Percentiles rank a stretch among this genome's conserved stretches.
phyloP scores from a whole-genome alignment of 768 basidiomycete genomes.

The Mycena floridula region DNA sequence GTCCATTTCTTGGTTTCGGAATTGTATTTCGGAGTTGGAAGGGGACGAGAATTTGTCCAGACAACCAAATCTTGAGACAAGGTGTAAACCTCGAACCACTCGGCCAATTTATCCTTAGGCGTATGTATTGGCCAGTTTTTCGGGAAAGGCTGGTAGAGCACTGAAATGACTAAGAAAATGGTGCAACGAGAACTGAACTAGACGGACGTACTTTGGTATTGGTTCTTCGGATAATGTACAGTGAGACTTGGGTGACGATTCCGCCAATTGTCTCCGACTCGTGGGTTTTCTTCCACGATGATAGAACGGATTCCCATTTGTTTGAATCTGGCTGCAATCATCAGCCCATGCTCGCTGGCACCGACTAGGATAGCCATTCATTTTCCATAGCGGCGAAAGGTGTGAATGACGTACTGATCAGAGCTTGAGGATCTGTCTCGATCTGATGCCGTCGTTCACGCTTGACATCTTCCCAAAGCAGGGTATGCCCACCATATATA shows the following conservation, averaged over 20 bases:
- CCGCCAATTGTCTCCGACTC: conserved; percentile 58
- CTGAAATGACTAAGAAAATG: conserved; percentile 33
- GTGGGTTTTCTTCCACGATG: conserved; percentile 48
- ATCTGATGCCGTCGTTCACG: conserved; percentile 26
- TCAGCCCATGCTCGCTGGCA: conserved; percentile 38
- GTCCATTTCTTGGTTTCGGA: no score
- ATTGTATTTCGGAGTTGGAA: no score
- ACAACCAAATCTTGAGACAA: no score
- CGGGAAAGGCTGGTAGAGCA: no score
- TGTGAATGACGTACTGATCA: no score
- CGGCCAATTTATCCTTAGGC: conserved; percentile 34
- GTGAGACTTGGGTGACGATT: conserved; percentile 53
- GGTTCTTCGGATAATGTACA: conserved; percentile 33
- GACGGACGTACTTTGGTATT: conserved; percentile 10
- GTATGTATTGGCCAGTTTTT: conserved; percentile 34
- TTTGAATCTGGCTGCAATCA: no score
- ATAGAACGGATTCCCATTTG: conserved; percentile 48
- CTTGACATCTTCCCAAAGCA: no score
- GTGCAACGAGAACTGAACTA: neutral
- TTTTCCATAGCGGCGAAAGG: no score
- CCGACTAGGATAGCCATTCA: no score
- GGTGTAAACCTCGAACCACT: conserved; percentile 40
- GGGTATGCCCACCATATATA: no score
- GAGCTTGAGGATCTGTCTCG: conserved; percentile 30
- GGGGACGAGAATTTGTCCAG: no score